Evolutionary conservation across 2,329 filamentous ascomycete species (phyloP), one percentile per base, ranked within the genome.

Genomic region (Colletotrichum sp.): DNA sequence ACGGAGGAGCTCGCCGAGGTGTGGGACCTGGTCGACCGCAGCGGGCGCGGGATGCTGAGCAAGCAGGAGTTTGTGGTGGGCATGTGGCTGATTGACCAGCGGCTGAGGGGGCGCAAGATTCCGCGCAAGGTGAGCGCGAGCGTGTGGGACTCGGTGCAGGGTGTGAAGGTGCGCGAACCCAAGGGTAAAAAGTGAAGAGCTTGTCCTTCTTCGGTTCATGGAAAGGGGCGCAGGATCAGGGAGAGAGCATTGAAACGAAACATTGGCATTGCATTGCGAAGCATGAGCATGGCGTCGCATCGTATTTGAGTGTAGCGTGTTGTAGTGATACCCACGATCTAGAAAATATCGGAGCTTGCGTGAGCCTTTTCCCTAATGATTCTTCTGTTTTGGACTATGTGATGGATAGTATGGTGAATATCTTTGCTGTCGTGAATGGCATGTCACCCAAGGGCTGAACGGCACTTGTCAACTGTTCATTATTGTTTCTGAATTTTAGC

Each of bases 31-130:
- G 95, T 96, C 13, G 93, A 94, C 81, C 85, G 88, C 2, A 84
- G 86, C 8, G 82, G 85, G 2, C 81, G 85, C 16, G 93, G 93
- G 2, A 86, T 89, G 78, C 84, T 97, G 70, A 87, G 86, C 72
- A 90, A 91, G 80, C 89, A 93, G 71, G 93, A 96, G 85, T 97
- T 97, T 82, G 93, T 97, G 0, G 94, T 96, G 2, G 95, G 95
- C 12, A 89, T 95, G 86, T 97, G 95, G 94, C 85, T 97, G 65
- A 91, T 97, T 44, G 95, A 97, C 82, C 94, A 96, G 87, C 87
- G 94, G 76, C 86, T 97, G n/a, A 92, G 94, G 78, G 95, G 95
- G 2, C 87, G 95, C 75, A 97, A 97, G 87, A 87, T 96, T 25
- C 95, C 95, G 0, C 86, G 90, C 16, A 91, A 90, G 80, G 93